Base-by-base conservation (phyloP, 2,329 filamentous ascomycete species). In the Colletotrichum scovillei region DNA sequence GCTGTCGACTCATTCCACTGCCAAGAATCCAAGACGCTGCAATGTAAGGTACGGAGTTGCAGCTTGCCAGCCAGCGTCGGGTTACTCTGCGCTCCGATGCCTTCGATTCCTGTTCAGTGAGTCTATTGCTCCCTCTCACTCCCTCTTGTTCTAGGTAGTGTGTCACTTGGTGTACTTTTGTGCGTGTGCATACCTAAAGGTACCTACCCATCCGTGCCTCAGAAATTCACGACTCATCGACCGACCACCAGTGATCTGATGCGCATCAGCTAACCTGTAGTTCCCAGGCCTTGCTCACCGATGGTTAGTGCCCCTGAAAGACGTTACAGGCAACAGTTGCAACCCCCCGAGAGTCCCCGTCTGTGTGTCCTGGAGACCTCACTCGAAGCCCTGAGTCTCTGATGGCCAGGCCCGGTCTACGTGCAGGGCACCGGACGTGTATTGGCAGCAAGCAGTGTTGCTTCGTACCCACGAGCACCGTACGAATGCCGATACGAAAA, bases 321-420 rank as follows among this genome's bases (percentile, higher is more conserved):
- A 57, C 30, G 32, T 38, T 42, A 42, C 32, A 30, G 30, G 52
- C 30, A 49, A 56, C 22, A 28, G 35, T 22, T 5, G 28, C n/a
- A 9, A n/a, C 0, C 9, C 30, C 22, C 22, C 46, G 6, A 63
- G 5, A n/a, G 11, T 46, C 16, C 12, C 42, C 60, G 46, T 53
- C 60, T 35, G n/a, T 52, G 28, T 24, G n/a, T 49, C 60, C n/a
- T 49, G 19, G 19, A 49, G 42, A 49, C 7, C 6, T 49, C 19
- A 49, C 7, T n/a, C 2, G 16, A 42, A 26, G 52, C 63, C 32
- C 52, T 28, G 49, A 24, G 22, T 7, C 55, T 32, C 55, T 46
- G 60, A 52, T 58, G 70, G 71, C 71, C 60, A 73, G 67, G 59
- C 71, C 42, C 60, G 56, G 58, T 66, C 71, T 58, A 62, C 38